phyloP scores from a whole-genome alignment of 1,139 yeast species.

The Lizanozyma gosingica region DNA sequence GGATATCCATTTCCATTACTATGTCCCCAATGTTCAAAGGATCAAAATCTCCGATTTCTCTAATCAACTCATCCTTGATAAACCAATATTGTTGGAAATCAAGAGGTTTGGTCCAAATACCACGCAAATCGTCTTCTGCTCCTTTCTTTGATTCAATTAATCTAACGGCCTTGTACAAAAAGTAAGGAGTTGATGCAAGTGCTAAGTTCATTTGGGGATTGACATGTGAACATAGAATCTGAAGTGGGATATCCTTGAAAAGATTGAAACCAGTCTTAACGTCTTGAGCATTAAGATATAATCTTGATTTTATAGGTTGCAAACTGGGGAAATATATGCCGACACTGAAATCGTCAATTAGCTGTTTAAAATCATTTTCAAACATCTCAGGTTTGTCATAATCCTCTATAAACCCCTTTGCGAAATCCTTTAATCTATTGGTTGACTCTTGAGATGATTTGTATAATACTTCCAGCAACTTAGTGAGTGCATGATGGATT shows the following conservation, averaged over 20 bases:
- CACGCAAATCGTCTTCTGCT: constrained; percentile 5
- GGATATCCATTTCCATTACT: constrained; percentile 15
- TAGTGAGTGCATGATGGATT: constrained; percentile 26
- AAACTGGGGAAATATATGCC: constrained; percentile 35
- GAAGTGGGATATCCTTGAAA: constrained; percentile 35
- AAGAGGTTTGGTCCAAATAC: constrained; percentile 25
- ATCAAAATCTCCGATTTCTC: constrained; percentile 14
- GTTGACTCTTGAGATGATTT: constrained; percentile 20
- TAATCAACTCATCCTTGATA: constrained; percentile 23
- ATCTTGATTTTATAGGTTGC: constrained; percentile 15
- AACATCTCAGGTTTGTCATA: constrained; percentile 21
- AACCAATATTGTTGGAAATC: constrained; percentile 27
- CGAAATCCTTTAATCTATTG: constrained; percentile 19
- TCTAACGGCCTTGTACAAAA: constrained; percentile 18
- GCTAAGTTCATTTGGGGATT: constrained; percentile 14
- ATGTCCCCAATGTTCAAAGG: constrained; percentile 8
- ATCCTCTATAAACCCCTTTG: constrained; percentile 16
- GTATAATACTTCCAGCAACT: constrained; percentile 27
- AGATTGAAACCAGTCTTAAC: constrained; percentile 30
- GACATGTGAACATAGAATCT: constrained; percentile 12
- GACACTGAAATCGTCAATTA: constrained; percentile 21
- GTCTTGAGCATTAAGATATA: constrained; percentile 27
- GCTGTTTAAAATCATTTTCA: constrained; percentile 18
- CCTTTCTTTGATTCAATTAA: constrained; percentile 13
- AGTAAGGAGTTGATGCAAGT: constrained; percentile 26